A percentile compares a stretch with the other conserved stretches of the same genome.
phyloP scores from a whole-genome alignment of 225 moss, liverwort and hornwort species.

The Anthoceros angustus region DNA sequence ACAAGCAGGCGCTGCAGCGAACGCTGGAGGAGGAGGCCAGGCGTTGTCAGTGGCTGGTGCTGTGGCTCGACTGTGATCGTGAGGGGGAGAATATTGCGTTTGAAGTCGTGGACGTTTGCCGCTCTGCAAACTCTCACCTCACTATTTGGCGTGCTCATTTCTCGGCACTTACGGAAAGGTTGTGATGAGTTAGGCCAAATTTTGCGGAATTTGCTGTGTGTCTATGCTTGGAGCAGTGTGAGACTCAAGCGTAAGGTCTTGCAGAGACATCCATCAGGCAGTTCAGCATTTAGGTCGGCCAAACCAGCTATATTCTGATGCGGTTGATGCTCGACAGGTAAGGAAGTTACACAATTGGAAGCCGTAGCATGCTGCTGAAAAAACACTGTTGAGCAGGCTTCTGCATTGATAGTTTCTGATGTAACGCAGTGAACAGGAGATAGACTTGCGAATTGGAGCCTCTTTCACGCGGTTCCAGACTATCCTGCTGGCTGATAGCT shows the following conservation, averaged over 20 bases:
- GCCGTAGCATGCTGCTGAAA: neutral
- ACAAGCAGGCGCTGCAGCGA: constrained; percentile 52
- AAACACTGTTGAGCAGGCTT: neutral
- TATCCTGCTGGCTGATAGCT: constrained; percentile 69
- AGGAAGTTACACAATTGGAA: neutral
- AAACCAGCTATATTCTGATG: constrained; percentile 76
- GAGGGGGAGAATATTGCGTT: constrained; percentile 99
- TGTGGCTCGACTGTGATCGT: constrained; percentile 99
- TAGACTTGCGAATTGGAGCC: constrained; percentile 93
- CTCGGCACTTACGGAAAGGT: constrained; percentile 96
- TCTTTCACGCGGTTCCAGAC: constrained; percentile 97
- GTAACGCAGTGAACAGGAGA: constrained; percentile 35
- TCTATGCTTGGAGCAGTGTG: neutral
- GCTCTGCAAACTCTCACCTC: constrained; percentile 55
- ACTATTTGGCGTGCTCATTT: constrained; percentile 98
- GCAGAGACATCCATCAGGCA: constrained; percentile 89
- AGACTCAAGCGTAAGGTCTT: neutral
- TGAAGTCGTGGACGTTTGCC: constrained; percentile 88
- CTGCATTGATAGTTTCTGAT: constrained; percentile 2
- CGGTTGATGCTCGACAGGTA: constrained; percentile 95
- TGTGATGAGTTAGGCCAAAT: constrained; percentile 1
- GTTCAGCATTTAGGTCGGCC: constrained; percentile 84
- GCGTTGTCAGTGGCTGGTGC: constrained; percentile 73
- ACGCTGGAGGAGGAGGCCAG: constrained; percentile 86
- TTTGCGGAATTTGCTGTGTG: neutral